These are phyloP conservation scores for Lasiosphaeria ovina DNA, from an alignment of 495 filamentous ascomycete species.

Conservation along the genomic window DNA sequence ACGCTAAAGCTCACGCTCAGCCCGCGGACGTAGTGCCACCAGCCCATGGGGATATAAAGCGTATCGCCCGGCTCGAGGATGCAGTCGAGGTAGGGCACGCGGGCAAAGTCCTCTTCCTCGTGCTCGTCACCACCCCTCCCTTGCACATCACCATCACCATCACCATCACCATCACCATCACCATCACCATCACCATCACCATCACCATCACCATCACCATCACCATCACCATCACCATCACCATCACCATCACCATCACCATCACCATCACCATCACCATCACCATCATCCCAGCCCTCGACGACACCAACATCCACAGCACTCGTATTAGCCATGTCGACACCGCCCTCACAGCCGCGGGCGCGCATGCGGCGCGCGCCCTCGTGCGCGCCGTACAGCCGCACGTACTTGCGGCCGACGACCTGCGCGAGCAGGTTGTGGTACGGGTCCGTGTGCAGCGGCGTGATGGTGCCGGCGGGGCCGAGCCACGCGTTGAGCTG, in stretches of 20 bases:
- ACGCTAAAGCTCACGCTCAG: conserved; percentile 88
- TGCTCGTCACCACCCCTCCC: conserved; percentile 50
- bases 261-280: conserved; percentile 22
- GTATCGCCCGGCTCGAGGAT: conserved; percentile 78
- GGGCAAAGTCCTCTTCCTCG: conserved; percentile 53
- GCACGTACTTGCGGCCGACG: conserved; percentile 85
- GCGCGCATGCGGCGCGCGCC: conserved; percentile 58
- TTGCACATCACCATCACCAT: conserved; percentile 56
- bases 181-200: conserved; percentile 51
- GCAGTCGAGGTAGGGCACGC: conserved; percentile 70
- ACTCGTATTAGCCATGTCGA: conserved; percentile 94
- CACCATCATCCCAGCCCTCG: conserved; percentile 50
- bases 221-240: conserved; percentile 35
- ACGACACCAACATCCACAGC: conserved; percentile 64
- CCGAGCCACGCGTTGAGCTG: conserved; percentile 92
- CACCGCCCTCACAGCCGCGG: conserved; percentile 61
- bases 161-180: conserved; percentile 53
- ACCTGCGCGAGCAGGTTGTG: conserved; percentile 92
- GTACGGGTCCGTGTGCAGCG: conserved; percentile 90
- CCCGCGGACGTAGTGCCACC: conserved; percentile 97
- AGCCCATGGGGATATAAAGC: conserved; percentile 89
- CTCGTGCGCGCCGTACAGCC: conserved; percentile 72
- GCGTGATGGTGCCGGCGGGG: conserved; percentile 81
- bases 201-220: conserved; percentile 51
- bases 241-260: conserved; percentile 37